A percentile compares a stretch with the other conserved stretches of the same genome.
Conservation (phyloP, 257 asterid species). For the Solanum commersonii region DNA sequence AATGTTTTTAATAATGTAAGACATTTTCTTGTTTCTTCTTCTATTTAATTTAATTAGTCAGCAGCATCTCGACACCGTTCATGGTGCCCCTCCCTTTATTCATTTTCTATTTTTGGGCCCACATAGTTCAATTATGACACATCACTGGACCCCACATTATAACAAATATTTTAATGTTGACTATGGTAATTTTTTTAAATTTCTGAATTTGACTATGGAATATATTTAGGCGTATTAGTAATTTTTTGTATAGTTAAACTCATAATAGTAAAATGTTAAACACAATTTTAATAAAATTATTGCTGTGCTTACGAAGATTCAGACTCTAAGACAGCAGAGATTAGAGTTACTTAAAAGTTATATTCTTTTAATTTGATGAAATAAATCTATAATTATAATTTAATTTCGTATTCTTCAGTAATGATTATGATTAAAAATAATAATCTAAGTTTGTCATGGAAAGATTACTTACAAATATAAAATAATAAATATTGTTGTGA, state of each 20-base stretch:
- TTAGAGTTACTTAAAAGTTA: background rate
- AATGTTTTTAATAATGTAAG: background rate
- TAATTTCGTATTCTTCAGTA: background rate
- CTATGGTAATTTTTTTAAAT: background rate
- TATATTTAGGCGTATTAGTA: background rate
- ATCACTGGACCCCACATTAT: background rate
- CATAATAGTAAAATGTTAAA: no score
- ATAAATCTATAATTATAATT: no score
- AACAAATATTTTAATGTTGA: background rate
- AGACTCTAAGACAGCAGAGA: background rate
- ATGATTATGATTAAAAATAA: no score
- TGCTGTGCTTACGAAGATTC: background rate
- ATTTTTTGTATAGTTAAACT: background rate
- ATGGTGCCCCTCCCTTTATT: background rate
- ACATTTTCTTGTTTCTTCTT: background rate
- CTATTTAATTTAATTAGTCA: background rate
- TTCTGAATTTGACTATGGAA: background rate
- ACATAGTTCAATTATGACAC: background rate
- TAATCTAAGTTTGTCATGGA: background rate
- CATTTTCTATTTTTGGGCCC: background rate
- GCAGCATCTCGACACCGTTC: slow-evolving; percentile 9
- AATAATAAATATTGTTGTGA: background rate
- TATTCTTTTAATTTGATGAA: background rate
- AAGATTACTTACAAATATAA: no score
- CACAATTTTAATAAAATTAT: no score